A percentile compares a stretch with the other conserved stretches of the same genome.
phyloP scores from a whole-genome alignment of 768 basidiomycete genomes.

The Russula earlei region DNA sequence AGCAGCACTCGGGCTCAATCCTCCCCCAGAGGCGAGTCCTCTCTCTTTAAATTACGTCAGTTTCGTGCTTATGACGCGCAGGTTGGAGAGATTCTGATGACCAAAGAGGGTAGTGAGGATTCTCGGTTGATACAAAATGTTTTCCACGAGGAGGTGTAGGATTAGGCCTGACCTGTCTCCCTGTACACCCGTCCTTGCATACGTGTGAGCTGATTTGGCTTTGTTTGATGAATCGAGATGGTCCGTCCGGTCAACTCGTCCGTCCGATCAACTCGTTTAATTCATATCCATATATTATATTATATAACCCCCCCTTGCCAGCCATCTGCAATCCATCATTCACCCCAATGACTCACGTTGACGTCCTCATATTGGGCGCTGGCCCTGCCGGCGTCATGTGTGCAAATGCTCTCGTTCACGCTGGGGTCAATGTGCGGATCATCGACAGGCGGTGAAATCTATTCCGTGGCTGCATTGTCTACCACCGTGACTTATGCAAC shows the following conservation, averaged over 20 bases:
- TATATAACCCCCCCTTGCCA: no score
- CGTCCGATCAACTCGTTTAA: no score
- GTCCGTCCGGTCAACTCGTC: background rate
- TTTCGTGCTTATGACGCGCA: background rate
- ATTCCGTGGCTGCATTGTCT: background rate
- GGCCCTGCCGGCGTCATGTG: constrained; percentile 62
- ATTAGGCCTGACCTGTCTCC: background rate
- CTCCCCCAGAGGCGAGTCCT: constrained; percentile 60
- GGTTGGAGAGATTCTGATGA: constrained; percentile 13
- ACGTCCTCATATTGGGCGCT: constrained; percentile 55
- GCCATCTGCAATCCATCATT: background rate
- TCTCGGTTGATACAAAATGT: constrained; percentile 6
- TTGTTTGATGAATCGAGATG: no score
- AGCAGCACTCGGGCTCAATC: constrained; percentile 62
- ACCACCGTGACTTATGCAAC: background rate
- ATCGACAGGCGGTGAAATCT: constrained; percentile 43
- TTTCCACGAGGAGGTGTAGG: constrained; percentile 17
- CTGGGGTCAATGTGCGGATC: constrained; percentile 50
- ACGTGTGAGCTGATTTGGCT: no score
- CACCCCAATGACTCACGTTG: constrained; percentile 33
- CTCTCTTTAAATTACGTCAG: no score
- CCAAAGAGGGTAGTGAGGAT: constrained; percentile 16
- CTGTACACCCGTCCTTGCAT: no score
- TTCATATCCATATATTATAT: background rate
- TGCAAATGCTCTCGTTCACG: constrained; percentile 47